Percentiles rank a stretch among this genome's conserved stretches.
These are phyloP conservation scores for Cynanchum wilfordii DNA, from an alignment of 257 asterid species.

Conservation along the genomic window DNA sequence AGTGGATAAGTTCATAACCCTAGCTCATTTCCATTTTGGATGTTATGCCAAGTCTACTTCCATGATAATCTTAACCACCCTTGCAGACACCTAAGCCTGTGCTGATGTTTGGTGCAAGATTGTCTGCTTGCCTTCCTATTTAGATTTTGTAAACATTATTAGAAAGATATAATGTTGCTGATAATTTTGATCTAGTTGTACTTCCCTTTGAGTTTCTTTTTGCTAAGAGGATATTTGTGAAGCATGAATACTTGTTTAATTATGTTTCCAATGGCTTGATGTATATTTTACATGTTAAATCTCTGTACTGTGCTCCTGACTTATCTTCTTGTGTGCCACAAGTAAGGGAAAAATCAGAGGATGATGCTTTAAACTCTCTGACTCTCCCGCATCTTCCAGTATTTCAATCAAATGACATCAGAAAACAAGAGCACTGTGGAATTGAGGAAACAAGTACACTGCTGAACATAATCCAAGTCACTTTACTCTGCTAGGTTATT, in stretches of 20 bases:
- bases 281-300: neutral
- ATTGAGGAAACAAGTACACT: constrained; percentile 45
- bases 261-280: constrained; percentile 9
- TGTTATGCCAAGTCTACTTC: neutral
- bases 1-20: neutral
- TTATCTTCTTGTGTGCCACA: constrained; percentile 10
- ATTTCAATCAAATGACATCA: constrained; percentile 25
- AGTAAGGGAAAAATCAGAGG: constrained; percentile 40
- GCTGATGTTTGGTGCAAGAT: neutral
- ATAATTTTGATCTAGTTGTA: neutral
- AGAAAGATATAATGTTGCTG: neutral
- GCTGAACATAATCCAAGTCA: constrained; percentile 20
- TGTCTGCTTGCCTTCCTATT: neutral
- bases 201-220: neutral
- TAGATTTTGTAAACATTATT: neutral
- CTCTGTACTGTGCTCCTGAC: constrained; percentile 4
- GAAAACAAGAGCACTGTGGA: constrained; percentile 29
- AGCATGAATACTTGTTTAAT: neutral
- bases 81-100: neutral
- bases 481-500: constrained; percentile 8
- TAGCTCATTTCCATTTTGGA: neutral
- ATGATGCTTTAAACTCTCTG: constrained; percentile 31
- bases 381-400: constrained; percentile 30
- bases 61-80: constrained; percentile 1
- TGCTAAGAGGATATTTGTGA: neutral